phyloP scores from a whole-genome alignment of 371 early-diverging fungal genomes.

The Apophysomyces elegans region DNA sequence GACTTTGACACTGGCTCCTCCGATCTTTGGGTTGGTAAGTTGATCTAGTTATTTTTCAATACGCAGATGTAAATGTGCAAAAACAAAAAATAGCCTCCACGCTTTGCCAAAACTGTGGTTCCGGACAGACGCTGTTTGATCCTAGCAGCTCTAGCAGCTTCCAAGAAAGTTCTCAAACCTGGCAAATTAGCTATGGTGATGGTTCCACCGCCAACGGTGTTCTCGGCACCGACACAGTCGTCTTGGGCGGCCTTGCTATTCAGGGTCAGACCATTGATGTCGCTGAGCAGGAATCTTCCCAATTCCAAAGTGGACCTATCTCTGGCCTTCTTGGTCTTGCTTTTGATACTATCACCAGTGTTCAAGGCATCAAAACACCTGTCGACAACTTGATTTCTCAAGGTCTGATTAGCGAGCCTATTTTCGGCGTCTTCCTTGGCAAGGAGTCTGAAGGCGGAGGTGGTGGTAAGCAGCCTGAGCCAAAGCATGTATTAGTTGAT shows the following conservation, averaged over 20 bases:
- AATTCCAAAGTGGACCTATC: conserved; percentile 39
- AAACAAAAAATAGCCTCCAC: conserved; percentile 16
- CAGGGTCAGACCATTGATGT: conserved; percentile 43
- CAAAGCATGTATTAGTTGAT: background rate
- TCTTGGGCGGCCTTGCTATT: conserved; percentile 43
- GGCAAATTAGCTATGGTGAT: conserved; percentile 49
- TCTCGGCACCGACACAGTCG: conserved; percentile 40
- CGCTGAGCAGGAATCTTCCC: conserved; percentile 33
- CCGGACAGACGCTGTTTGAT: conserved; percentile 17
- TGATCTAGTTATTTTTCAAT: background rate
- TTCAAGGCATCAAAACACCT: conserved; percentile 40
- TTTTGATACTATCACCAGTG: conserved; percentile 39
- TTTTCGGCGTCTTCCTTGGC: conserved; percentile 52
- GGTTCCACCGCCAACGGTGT: conserved; percentile 43
- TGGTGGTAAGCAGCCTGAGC: conserved; percentile 27
- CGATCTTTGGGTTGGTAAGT: conserved; percentile 60
- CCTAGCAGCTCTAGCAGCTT: conserved; percentile 27
- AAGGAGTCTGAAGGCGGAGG: conserved; percentile 46
- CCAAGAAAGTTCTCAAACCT: conserved; percentile 29
- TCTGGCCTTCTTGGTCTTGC: conserved; percentile 52
- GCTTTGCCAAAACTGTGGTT: conserved; percentile 16
- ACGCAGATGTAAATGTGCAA: background rate
- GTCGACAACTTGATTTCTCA: conserved; percentile 50
- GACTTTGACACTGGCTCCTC: conserved; percentile 78
- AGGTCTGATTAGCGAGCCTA: conserved; percentile 39